Percentiles rank a stretch among this genome's conserved stretches.
Conservation (phyloP, 2,329 filamentous ascomycete genomes). For the Colletotrichum tropicicola region DNA sequence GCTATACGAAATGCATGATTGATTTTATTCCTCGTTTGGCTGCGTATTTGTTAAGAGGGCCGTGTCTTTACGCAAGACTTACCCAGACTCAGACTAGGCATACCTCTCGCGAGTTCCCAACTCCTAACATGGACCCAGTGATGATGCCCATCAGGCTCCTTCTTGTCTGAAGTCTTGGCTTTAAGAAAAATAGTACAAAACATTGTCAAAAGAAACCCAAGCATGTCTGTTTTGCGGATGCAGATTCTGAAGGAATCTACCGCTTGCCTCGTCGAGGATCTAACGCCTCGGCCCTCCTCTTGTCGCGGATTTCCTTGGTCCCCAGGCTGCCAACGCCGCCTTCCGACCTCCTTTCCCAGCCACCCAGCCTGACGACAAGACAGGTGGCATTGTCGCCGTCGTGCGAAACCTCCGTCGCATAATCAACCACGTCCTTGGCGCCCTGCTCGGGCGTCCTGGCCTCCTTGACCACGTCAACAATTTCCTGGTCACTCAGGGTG, state of each 20-base stretch:
- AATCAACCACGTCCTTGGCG: slow-evolving; percentile 80
- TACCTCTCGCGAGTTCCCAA: no score
- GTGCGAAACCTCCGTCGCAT: slow-evolving; percentile 83
- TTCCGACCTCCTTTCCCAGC: slow-evolving; percentile 78
- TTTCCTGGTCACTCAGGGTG: slow-evolving; percentile 89
- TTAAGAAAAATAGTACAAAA: background rate
- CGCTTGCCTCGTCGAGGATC: slow-evolving; percentile 79
- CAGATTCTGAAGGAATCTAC: slow-evolving; percentile 35
- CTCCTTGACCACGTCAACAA: slow-evolving; percentile 96
- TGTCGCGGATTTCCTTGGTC: slow-evolving; percentile 91
- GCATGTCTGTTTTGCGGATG: background rate
- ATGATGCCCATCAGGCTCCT: no score
- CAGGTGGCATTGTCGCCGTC: slow-evolving; percentile 76
- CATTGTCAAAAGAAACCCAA: background rate
- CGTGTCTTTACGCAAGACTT: no score
- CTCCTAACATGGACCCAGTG: no score
- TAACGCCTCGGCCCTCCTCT: slow-evolving; percentile 79
- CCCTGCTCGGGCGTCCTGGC: slow-evolving; percentile 90
- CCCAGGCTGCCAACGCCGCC: slow-evolving; percentile 89
- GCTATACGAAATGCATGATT: slow-evolving; percentile 7
- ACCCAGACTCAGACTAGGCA: no score
- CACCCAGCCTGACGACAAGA: slow-evolving; percentile 72
- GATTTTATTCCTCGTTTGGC: background rate
- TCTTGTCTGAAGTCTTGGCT: no score
- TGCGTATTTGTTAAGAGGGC: no score